Evolutionary conservation across 116 monocot species (phyloP).

Genomic region (Zostera marina): DNA sequence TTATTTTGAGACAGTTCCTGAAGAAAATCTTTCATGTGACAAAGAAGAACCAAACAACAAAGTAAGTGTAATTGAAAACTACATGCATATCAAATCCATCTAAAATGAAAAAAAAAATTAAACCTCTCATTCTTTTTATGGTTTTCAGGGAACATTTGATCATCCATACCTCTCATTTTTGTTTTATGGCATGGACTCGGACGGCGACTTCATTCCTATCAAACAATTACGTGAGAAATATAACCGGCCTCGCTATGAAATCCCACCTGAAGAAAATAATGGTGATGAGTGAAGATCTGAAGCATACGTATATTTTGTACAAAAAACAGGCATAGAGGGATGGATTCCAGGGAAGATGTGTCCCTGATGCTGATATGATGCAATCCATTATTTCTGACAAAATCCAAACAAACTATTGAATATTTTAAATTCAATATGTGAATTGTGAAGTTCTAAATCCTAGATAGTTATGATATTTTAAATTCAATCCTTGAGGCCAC

Average conservation of each 20-base stretch:
- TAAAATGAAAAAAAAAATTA: neutral
- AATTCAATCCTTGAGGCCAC: no score
- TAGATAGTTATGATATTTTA: no score
- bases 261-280: conserved; percentile 21
- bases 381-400: no score
- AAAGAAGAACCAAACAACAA: conserved; percentile 32
- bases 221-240: conserved; percentile 86
- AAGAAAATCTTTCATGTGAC: conserved; percentile 53
- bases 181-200: conserved; percentile 80
- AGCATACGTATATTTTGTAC: no score
- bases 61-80: conserved; percentile 16
- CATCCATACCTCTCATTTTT: conserved; percentile 76
- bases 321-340: no score
- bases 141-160: conserved; percentile 60
- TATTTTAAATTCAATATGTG: no score
- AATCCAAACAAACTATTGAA: no score
- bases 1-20: conserved; percentile 33
- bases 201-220: conserved; percentile 83
- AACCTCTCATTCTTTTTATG: neutral
- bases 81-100: no score
- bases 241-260: conserved; percentile 65
- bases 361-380: no score
- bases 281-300: no score
- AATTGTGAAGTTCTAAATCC: no score
- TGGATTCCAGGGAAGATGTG: no score